Conservation (phyloP, 1,139 yeast genomes). For the Protomyces pachydermus region DNA sequence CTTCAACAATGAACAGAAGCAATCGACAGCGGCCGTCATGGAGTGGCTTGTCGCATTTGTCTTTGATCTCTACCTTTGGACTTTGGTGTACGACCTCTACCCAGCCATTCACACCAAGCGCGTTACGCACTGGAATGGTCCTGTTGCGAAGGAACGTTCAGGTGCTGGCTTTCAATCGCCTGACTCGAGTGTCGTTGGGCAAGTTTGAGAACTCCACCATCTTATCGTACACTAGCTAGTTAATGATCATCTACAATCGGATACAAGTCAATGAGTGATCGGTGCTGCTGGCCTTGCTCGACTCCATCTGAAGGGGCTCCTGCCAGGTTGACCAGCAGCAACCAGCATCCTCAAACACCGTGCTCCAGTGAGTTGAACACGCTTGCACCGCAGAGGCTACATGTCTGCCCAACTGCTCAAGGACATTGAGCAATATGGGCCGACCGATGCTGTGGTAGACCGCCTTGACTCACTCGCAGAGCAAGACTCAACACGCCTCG, state of each 20-base stretch:
- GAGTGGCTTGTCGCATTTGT: conserved; percentile 85
- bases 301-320: no score
- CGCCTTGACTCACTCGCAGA: not conserved
- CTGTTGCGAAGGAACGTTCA: not conserved
- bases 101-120: conserved; percentile 48
- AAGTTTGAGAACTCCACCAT: not conserved
- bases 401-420: not conserved
- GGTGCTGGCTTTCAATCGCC: not conserved
- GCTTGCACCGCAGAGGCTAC: no score
- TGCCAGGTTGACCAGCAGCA: no score
- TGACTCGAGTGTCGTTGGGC: not conserved
- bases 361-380: no score
- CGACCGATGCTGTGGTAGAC: not conserved
- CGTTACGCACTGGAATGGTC: not conserved
- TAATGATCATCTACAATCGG: no score
- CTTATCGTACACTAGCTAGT: no score
- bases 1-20: conserved; percentile 41
- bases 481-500: not conserved
- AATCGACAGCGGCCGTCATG: conserved; percentile 54
- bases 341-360: no score
- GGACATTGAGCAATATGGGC: not conserved
- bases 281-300: no score
- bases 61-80: conserved; percentile 65
- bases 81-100: conserved; percentile 65
- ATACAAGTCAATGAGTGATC: no score